Conservation (phyloP, 371 early-diverging fungal species). For the Basidiobolus meristosporus region DNA sequence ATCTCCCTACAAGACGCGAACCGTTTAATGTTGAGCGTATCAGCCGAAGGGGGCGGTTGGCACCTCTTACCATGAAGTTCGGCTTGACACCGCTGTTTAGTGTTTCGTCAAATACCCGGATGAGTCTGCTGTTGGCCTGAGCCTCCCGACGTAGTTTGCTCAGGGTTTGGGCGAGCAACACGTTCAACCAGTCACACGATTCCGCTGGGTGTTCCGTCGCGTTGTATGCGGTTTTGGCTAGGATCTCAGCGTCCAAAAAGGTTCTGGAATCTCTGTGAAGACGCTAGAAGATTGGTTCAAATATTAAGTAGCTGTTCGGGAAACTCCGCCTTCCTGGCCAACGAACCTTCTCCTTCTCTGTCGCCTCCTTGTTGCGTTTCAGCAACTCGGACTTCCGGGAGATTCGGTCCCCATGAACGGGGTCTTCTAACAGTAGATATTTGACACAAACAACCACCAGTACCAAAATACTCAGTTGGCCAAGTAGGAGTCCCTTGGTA, state of each 20-base stretch:
- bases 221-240: slow-evolving; percentile 39
- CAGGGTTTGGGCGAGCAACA: slow-evolving; percentile 69
- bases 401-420: no score
- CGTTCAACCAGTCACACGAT: slow-evolving; percentile 83
- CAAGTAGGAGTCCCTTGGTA: slow-evolving; percentile 26
- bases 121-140: slow-evolving; percentile 46
- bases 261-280: slow-evolving; percentile 11
- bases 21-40: neutral
- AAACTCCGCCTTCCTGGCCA: no score
- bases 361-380: no score
- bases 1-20: slow-evolving; percentile 51
- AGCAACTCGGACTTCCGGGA: no score
- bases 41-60: neutral
- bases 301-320: no score
- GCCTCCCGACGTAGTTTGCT: slow-evolving; percentile 68
- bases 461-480: slow-evolving; percentile 30
- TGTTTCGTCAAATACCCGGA: slow-evolving; percentile 48
- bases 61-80: slow-evolving; percentile 40
- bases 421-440: slow-evolving; percentile 36
- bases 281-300: no score
- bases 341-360: no score
- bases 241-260: slow-evolving; percentile 13
- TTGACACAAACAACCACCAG: slow-evolving; percentile 28
- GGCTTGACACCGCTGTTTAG: slow-evolving; percentile 67
- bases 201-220: slow-evolving; percentile 46